Conservation (phyloP, 2,329 filamentous ascomycete species). For the Penicillium sp. region DNA sequence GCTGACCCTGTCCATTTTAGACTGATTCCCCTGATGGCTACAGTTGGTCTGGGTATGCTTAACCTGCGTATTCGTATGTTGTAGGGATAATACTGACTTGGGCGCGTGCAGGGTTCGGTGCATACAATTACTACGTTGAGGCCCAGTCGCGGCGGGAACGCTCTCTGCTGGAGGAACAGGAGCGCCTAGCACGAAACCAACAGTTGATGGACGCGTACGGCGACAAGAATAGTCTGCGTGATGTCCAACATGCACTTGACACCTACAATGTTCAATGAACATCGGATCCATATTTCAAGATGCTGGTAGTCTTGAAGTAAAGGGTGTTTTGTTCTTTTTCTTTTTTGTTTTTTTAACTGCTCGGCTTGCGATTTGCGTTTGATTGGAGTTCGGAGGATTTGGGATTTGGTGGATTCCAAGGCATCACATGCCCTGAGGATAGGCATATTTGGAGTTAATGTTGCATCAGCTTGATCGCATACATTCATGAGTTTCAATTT, state of each 20-base stretch:
- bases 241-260: conserved; percentile 40
- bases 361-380: not conserved
- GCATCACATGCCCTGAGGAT: not conserved
- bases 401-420: not conserved
- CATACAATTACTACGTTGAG: conserved; percentile 20
- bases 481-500: not conserved
- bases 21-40: conserved; percentile 17
- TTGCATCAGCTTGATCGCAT: not conserved
- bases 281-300: not conserved
- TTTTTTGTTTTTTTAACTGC: not conserved
- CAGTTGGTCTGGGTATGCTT: conserved; percentile 17
- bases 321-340: not conserved
- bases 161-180: conserved; percentile 23
- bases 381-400: not conserved
- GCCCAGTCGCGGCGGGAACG: conserved; percentile 9
- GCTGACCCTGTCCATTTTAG: conserved; percentile 4
- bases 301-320: not conserved
- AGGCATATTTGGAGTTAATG: not conserved
- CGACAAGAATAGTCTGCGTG: conserved; percentile 36
- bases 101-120: conserved; percentile 17
- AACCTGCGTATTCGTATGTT: too few species aligned
- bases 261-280: conserved; percentile 36
- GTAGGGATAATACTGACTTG: conserved; percentile 1
- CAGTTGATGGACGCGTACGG: conserved; percentile 42
- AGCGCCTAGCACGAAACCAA: conserved; percentile 31